phyloP scores from a whole-genome alignment of 2,329 filamentous ascomycete species.

The Aspergillus flavus region DNA sequence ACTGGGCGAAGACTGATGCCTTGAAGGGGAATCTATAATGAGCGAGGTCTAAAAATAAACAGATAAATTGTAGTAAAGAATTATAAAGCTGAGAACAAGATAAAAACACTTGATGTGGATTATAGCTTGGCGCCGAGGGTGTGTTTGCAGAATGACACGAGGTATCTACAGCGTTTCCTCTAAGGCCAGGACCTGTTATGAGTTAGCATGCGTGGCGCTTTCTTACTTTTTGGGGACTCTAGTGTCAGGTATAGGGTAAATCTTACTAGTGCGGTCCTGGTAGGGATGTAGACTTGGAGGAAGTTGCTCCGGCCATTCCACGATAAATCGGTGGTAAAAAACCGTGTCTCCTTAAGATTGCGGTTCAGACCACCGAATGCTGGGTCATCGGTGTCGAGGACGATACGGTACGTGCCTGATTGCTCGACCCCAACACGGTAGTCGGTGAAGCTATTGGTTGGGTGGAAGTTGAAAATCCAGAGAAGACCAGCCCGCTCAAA shows the following conservation, averaged over 20 bases:
- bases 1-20: not conserved
- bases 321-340: conserved; percentile 86
- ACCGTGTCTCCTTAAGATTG: conserved; percentile 77
- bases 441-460: conserved; percentile 80
- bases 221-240: not conserved
- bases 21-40: not conserved
- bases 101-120: not conserved
- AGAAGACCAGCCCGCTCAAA: conserved; percentile 90
- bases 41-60: not conserved
- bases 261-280: conserved; percentile 77
- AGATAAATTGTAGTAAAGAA: not conserved
- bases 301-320: conserved; percentile 94
- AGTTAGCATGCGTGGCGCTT: not conserved
- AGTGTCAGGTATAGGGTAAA: not conserved
- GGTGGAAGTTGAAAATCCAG: conserved; percentile 97
- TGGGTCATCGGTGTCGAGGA: conserved; percentile 78
- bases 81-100: not conserved
- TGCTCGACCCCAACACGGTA: conserved; percentile 88
- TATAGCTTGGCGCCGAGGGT: not conserved
- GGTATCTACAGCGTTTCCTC: conserved; percentile 45
- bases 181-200: conserved; percentile 55
- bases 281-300: conserved; percentile 87
- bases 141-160: not conserved
- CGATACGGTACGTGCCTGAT: conserved; percentile 81
- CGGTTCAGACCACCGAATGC: conserved; percentile 79